phyloP scores from a whole-genome alignment of 163 green algal species.

The Scenedesmus sp. region DNA sequence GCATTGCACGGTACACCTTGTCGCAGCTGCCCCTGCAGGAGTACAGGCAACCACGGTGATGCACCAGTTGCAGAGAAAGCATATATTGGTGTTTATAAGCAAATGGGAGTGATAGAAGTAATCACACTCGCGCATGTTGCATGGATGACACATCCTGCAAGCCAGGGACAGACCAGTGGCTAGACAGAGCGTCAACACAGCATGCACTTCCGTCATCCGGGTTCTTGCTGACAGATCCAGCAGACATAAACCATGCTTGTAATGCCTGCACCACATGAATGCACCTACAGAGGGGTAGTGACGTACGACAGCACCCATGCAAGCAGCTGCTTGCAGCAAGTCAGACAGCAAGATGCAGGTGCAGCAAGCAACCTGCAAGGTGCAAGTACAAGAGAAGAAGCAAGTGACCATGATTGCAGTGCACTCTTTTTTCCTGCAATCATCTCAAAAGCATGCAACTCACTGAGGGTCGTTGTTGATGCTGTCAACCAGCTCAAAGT shows the following conservation, averaged over 20 bases:
- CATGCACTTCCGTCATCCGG: neutral
- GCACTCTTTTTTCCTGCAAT: neutral
- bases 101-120: neutral
- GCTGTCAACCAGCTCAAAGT: conserved; percentile 68
- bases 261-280: too few relatives aligned
- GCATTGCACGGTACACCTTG: conserved; percentile 48
- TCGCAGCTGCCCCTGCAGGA: conserved; percentile 37
- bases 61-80: neutral
- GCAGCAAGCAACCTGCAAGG: neutral
- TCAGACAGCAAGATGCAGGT: neutral
- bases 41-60: neutral
- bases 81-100: neutral
- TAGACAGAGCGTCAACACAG: neutral
- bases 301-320: neutral
- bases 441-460: neutral
- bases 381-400: neutral
- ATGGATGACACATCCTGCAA: neutral
- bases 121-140: neutral
- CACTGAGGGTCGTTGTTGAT: conserved; percentile 62
- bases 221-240: neutral
- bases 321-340: neutral
- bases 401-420: too few relatives aligned
- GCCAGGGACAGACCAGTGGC: neutral
- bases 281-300: too few relatives aligned
- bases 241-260: too few relatives aligned